These are phyloP conservation scores for Acidiella bohemica DNA, from an alignment of 495 filamentous ascomycete species.

Conservation along the genomic window DNA sequence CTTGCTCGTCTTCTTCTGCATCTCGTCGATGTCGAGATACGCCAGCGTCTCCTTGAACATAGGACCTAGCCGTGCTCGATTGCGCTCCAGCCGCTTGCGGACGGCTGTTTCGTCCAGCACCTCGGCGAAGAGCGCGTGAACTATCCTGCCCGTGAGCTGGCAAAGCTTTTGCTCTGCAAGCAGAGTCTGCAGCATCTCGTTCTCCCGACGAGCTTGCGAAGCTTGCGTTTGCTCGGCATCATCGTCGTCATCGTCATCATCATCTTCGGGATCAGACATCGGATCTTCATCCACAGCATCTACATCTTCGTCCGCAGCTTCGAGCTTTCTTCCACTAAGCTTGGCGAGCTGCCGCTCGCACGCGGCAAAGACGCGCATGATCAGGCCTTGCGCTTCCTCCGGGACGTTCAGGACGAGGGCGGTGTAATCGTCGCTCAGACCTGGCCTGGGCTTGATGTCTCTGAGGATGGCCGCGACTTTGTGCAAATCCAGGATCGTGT, in stretches of 20 bases:
- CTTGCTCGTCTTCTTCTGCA: constrained; percentile 34
- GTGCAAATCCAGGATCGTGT: constrained; percentile 63
- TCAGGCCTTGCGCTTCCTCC: constrained; percentile 41
- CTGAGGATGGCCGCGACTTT: constrained; percentile 60
- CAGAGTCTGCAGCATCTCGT: constrained; percentile 37
- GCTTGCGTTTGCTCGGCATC: constrained; percentile 21
- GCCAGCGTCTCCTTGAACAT: constrained; percentile 19
- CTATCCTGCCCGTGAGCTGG: constrained; percentile 67
- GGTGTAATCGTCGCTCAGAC: constrained; percentile 43
- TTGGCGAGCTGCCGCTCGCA: constrained; percentile 66
- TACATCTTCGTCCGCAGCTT: constrained; percentile 41
- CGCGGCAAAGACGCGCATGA: constrained; percentile 58
- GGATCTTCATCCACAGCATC: constrained; percentile 12
- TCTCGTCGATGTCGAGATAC: constrained; percentile 40
- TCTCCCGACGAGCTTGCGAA: constrained; percentile 11
- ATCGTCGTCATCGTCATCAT: constrained; percentile 35
- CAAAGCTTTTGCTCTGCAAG: constrained; percentile 72
- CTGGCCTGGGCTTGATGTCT: constrained; percentile 28
- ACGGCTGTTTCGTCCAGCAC: constrained; percentile 54
- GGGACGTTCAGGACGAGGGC: constrained; percentile 52
- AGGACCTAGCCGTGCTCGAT: constrained; percentile 14
- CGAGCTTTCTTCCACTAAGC: constrained; percentile 49
- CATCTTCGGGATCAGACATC: constrained; percentile 13
- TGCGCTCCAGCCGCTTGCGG: constrained; percentile 41
- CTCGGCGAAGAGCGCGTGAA: constrained; percentile 60